Percentiles rank a stretch among this genome's conserved stretches.
These are phyloP conservation scores for Musa beccarii DNA, from an alignment of 176 grass and related monocot genomes.

Conservation along the genomic window DNA sequence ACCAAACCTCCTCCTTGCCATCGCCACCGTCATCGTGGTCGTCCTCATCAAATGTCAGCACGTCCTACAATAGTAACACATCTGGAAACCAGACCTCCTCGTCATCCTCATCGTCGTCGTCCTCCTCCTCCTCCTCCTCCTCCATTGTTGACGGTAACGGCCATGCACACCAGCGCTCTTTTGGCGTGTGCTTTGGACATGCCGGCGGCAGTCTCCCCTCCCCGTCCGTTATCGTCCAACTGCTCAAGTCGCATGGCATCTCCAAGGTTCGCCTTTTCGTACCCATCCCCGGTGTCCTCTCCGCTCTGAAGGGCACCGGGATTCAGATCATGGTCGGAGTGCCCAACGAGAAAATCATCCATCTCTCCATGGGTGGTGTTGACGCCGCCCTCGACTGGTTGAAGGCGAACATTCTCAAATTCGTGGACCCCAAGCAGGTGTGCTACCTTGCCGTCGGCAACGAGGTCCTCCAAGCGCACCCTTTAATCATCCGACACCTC, in stretches of 20 bases:
- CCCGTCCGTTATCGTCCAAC: constrained; percentile 17
- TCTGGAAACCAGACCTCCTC: no score
- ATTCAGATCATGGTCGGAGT: constrained; percentile 59
- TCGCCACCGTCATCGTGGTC: no score
- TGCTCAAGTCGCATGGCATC: constrained; percentile 42
- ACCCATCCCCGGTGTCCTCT: constrained; percentile 46
- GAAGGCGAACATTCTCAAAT: constrained; percentile 31
- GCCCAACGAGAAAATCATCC: constrained; percentile 70
- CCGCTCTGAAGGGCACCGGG: constrained; percentile 34
- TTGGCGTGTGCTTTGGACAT: constrained; percentile 57
- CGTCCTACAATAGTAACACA: no score
- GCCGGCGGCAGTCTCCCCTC: constrained; percentile 42
- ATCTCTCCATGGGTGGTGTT: constrained; percentile 35
- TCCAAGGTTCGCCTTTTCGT: constrained; percentile 56
- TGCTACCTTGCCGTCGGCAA: constrained; percentile 56
- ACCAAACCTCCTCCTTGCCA: no score
- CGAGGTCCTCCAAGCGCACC: constrained; percentile 64
- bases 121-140: no score
- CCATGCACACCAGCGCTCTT: no score
- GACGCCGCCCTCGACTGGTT: constrained; percentile 40
- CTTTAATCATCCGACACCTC: constrained; percentile 52
- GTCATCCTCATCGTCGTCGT: no score
- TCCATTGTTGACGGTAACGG: no score
- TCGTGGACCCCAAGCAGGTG: constrained; percentile 30
- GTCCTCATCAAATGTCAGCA: no score